Conservation (phyloP, 306 rosid genomes). For the Sindora glabra region DNA sequence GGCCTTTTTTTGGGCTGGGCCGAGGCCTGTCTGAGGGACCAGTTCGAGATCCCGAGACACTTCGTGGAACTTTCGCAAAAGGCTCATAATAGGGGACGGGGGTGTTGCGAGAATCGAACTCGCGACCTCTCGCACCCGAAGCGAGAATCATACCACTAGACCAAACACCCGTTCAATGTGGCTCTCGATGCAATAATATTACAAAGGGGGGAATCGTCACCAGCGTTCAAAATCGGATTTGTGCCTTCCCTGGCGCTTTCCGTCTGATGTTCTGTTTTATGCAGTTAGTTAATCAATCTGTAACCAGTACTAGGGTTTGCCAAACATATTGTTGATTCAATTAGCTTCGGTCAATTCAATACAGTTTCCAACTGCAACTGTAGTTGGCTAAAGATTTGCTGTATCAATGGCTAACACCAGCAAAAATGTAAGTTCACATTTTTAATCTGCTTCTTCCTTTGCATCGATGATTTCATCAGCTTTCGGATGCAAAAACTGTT, state of each 20-base stretch:
- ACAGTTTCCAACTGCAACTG: background rate
- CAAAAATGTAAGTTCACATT: slow-evolving; percentile 48
- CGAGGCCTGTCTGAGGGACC: too few species aligned
- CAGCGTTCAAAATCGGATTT: too few species aligned
- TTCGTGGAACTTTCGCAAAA: background rate
- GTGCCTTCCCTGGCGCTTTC: too few species aligned
- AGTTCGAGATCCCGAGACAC: background rate
- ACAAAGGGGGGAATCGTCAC: too few species aligned
- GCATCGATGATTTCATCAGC: background rate
- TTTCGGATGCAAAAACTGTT: background rate
- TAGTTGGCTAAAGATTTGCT: background rate
- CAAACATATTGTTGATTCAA: background rate
- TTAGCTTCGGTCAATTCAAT: background rate
- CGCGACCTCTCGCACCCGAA: slow-evolving; percentile 62
- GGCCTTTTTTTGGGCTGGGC: too few species aligned
- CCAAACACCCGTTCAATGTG: slow-evolving; percentile 76
- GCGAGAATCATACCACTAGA: slow-evolving; percentile 77
- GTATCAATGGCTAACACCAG: slow-evolving; percentile 50
- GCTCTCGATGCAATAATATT: too few species aligned
- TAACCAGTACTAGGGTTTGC: slow-evolving; percentile 18
- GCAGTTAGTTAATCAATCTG: background rate
- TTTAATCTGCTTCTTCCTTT: background rate
- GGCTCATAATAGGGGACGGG: background rate
- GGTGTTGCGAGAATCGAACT: slow-evolving; percentile 73
- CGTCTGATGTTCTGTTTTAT: background rate